Evolutionary conservation across 176 grass and related monocot genomes (phyloP).

Genomic region (Saccharum spontaneum): DNA sequence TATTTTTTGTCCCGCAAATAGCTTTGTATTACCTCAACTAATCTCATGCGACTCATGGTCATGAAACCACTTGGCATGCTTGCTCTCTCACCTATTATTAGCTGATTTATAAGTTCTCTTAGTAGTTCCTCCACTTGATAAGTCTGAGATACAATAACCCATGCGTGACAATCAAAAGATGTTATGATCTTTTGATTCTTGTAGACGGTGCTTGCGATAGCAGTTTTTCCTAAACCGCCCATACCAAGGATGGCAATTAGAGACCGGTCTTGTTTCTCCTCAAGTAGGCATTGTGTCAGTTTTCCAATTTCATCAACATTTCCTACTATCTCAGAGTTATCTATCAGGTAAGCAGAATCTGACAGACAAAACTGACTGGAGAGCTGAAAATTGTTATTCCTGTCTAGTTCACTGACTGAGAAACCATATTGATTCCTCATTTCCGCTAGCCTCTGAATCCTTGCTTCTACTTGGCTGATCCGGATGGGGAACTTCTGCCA

Average conservation of each 20-base stretch:
- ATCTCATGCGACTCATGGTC: not conserved
- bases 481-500: constrained; percentile 12
- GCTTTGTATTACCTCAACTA: constrained; percentile 1
- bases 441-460: constrained; percentile 5
- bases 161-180: constrained; percentile 20
- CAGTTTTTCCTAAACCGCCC: constrained; percentile 50
- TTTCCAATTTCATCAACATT: not conserved
- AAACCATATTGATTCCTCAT: constrained; percentile 34
- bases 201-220: constrained; percentile 18
- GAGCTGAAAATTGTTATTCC: not conserved
- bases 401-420: not conserved
- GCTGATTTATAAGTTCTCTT: constrained; percentile 28
- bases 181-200: constrained; percentile 11
- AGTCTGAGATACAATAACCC: constrained; percentile 29
- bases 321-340: constrained; percentile 29
- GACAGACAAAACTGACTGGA: not conserved
- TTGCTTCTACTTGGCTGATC: constrained; percentile 19
- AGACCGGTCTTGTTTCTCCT: not conserved
- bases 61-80: not conserved
- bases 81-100: not conserved
- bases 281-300: constrained; percentile 15
- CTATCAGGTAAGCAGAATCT: not conserved
- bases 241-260: constrained; percentile 40
- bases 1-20: constrained; percentile 22
- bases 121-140: constrained; percentile 28